Evolutionary conservation across 2,329 filamentous ascomycete species (phyloP).

Genomic region (Clarireedia monteithiana): DNA sequence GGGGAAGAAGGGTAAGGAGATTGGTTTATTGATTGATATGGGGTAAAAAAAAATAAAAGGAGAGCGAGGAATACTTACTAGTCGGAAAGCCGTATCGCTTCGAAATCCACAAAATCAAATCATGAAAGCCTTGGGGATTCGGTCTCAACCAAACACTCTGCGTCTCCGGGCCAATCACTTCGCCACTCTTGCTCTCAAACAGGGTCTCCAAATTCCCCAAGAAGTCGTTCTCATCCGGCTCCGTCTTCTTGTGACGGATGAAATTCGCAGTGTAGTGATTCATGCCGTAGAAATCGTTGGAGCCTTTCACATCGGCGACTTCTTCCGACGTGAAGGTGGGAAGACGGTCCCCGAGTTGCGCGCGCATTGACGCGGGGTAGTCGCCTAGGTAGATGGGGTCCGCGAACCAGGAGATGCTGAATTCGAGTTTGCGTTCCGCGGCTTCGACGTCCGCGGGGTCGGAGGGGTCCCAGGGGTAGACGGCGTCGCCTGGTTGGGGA

Average conservation of each 20-base stretch:
- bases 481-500: slow-evolving; percentile 55
- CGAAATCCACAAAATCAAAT: slow-evolving; percentile 69
- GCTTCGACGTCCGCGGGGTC: slow-evolving; percentile 71
- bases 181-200: slow-evolving; percentile 62
- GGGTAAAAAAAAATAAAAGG: no score
- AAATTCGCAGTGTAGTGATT: slow-evolving; percentile 91
- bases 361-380: slow-evolving; percentile 76
- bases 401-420: slow-evolving; percentile 80
- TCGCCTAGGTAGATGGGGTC: slow-evolving; percentile 80
- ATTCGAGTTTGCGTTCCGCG: slow-evolving; percentile 74
- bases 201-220: slow-evolving; percentile 68
- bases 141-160: slow-evolving; percentile 77
- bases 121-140: slow-evolving; percentile 67
- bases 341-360: slow-evolving; percentile 70
- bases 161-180: slow-evolving; percentile 72
- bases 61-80: not conserved
- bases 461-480: slow-evolving; percentile 73
- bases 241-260: slow-evolving; percentile 61
- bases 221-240: slow-evolving; percentile 57
- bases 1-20: no score
- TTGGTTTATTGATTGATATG: no score
- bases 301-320: slow-evolving; percentile 66
- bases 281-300: slow-evolving; percentile 92
- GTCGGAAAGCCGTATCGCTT: slow-evolving; percentile 53
- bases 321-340: slow-evolving; percentile 70